Conservation (phyloP, 768 basidiomycete species). For the Mycena alexandri region DNA sequence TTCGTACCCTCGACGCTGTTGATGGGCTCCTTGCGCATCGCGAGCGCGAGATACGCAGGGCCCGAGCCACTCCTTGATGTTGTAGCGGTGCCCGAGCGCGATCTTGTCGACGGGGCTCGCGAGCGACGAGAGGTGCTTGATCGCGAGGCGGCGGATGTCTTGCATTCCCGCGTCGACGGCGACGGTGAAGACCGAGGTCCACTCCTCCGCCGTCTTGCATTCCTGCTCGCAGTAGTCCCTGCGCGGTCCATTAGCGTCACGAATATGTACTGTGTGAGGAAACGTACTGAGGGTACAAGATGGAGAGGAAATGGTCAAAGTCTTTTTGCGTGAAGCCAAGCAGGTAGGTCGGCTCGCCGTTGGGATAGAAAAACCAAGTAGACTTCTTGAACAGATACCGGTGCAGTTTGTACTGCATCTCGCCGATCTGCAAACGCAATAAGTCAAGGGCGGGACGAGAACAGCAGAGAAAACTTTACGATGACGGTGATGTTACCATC, state of each 20-base stretch:
- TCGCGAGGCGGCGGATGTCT: constrained; percentile 47
- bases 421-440: constrained; percentile 43
- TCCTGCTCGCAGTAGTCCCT: constrained; percentile 48
- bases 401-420: constrained; percentile 45
- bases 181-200: constrained; percentile 52
- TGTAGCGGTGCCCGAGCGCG: constrained; percentile 45
- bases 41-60: constrained; percentile 53
- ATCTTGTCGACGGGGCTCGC: constrained; percentile 50
- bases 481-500: constrained; percentile 42
- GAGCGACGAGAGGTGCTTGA: constrained; percentile 44
- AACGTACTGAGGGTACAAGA: constrained; percentile 52
- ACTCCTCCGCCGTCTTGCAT: constrained; percentile 50
- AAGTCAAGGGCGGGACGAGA: neutral
- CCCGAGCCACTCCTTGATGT: constrained; percentile 50
- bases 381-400: constrained; percentile 44
- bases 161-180: constrained; percentile 46
- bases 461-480: constrained; percentile 32
- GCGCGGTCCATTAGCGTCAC: neutral
- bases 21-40: constrained; percentile 44
- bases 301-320: constrained; percentile 48
- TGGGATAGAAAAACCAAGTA: constrained; percentile 3
- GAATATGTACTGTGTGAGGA: neutral
- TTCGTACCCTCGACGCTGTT: constrained; percentile 45
- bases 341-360: constrained; percentile 39
- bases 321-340: constrained; percentile 54